Evolutionary conservation across 139 green algal genomes (phyloP), one percentile per base, ranked within the genome.

Genomic region (Tetradesmus lagerheimii): DNA sequence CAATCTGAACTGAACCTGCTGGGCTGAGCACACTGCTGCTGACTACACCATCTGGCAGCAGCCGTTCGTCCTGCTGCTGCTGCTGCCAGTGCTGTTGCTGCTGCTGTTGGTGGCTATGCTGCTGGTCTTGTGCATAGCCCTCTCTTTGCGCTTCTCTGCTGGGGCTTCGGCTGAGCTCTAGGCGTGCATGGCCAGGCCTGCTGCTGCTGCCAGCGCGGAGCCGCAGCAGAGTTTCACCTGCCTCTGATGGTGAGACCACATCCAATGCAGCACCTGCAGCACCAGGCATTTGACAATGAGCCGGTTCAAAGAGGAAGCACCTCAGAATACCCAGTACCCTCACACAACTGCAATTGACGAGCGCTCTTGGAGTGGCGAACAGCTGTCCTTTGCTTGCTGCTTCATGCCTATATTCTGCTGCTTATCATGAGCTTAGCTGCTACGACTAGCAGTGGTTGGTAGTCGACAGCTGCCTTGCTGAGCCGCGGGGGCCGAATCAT

Each of bases 81-180:
- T 90, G 86, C 12, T 80, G 84, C 39, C 66, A 67, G 4, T 71
- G 39, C 2, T 67, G 37, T 0, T 71, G 80, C 18, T 85, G 80
- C n/a, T 90, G 86, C 8, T 80, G 84, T 20, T 80, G 84, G 1
- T 81, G 39, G 11, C 41, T 20, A 23, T 43, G 80, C 18, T 74
- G 80, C 39, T 85, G 80, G 6, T 38, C 25, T 27, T 34, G 41
- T n/a, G 62, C 34, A 6, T 45, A 3, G 8, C 37, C 67, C 27
- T 82, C 84, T 23, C 35, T 76, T n/a, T n/a, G n/a, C n/a, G n/a
- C n/a, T n/a, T n/a, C n/a, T 43, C 85, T 83, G 85, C 41, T 75
- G 74, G 37, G 57, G 23, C 57, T 71, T 20, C 57, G 80, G 62
- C 83, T 88, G 83, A 88, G 83, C 37, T 88, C 83, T 12, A 88